Percentiles rank a stretch among this genome's conserved stretches.
These are phyloP conservation scores for Ceratocystis huliohia DNA, from an alignment of 2,329 filamentous ascomycete species.

Conservation along the genomic window DNA sequence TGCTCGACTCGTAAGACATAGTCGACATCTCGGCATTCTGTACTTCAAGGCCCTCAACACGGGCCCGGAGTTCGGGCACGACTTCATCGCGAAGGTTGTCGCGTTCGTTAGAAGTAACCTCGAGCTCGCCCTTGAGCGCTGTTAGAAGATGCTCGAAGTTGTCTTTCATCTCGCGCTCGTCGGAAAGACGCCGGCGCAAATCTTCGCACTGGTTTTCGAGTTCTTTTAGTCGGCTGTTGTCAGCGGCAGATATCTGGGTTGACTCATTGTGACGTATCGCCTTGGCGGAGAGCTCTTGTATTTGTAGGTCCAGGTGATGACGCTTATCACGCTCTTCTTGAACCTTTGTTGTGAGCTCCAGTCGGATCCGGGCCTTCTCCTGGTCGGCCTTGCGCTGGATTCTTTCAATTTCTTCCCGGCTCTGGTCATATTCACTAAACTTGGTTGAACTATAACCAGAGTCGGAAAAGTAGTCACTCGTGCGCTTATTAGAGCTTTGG, in stretches of 20 bases:
- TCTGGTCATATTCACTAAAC: constrained; percentile 53
- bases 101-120: constrained; percentile 71
- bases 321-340: constrained; percentile 73
- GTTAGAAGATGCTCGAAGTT: constrained; percentile 88
- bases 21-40: constrained; percentile 61
- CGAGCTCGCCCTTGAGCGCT: constrained; percentile 69
- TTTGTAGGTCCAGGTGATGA: constrained; percentile 67
- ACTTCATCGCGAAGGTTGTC: constrained; percentile 86
- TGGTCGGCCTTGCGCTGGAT: constrained; percentile 76
- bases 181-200: constrained; percentile 63
- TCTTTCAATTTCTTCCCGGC: constrained; percentile 63
- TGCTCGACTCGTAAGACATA: constrained; percentile 65
- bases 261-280: constrained; percentile 50
- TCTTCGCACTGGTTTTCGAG: constrained; percentile 73
- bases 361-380: constrained; percentile 73
- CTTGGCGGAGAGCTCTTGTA: constrained; percentile 68
- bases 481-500: constrained; percentile 52
- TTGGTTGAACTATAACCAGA: constrained; percentile 79
- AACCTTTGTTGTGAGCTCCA: constrained; percentile 73
- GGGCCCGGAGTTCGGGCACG: constrained; percentile 63
- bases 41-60: constrained; percentile 64
- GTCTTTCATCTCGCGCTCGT: constrained; percentile 77
- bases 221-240: constrained; percentile 54
- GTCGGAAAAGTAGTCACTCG: constrained; percentile 97
- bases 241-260: constrained; percentile 44